phyloP scores from a whole-genome alignment of 495 filamentous ascomycete genomes.

The Staphylotrichum tortipilum region DNA sequence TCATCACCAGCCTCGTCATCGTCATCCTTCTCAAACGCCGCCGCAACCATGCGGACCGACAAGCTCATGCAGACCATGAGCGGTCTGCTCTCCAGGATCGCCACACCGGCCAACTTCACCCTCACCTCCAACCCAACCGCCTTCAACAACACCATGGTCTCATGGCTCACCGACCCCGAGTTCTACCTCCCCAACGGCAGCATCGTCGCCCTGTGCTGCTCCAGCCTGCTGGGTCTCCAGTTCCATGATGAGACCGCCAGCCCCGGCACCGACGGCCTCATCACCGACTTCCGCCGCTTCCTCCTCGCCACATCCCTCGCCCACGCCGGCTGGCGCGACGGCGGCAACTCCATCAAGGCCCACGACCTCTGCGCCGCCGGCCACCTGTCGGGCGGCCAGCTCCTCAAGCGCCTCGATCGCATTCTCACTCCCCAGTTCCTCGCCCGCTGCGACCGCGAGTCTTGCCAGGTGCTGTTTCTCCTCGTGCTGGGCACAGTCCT shows the following conservation, averaged over 20 bases:
- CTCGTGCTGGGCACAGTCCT: slow-evolving; percentile 23
- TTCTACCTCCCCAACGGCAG: slow-evolving; percentile 21
- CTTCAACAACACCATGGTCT: slow-evolving; percentile 20
- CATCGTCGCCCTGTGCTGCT: slow-evolving; percentile 25
- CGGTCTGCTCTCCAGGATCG: slow-evolving; percentile 22
- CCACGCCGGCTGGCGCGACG: slow-evolving; percentile 16
- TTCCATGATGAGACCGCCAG: slow-evolving; percentile 15
- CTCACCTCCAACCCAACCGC: slow-evolving; percentile 4
- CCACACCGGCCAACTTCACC: slow-evolving; percentile 17
- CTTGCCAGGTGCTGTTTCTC: slow-evolving; percentile 24
- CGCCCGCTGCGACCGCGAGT: slow-evolving; percentile 5
- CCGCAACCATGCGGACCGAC: slow-evolving; percentile 19
- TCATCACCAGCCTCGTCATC: no score
- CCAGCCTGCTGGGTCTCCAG: slow-evolving; percentile 19
- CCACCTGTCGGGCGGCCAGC: slow-evolving; percentile 21
- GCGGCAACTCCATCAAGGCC: background rate
- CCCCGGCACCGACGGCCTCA: slow-evolving; percentile 10
- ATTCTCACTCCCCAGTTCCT: slow-evolving; percentile 25
- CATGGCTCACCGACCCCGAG: slow-evolving; percentile 22
- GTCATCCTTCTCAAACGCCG: no score
- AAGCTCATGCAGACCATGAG: slow-evolving; percentile 17
- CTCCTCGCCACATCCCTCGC: slow-evolving; percentile 21
- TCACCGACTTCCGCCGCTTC: slow-evolving; percentile 21
- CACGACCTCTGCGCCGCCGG: slow-evolving; percentile 10
- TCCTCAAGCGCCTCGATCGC: slow-evolving; percentile 22